phyloP scores from a whole-genome alignment of 768 basidiomycete genomes.

The Boletales sp. region DNA sequence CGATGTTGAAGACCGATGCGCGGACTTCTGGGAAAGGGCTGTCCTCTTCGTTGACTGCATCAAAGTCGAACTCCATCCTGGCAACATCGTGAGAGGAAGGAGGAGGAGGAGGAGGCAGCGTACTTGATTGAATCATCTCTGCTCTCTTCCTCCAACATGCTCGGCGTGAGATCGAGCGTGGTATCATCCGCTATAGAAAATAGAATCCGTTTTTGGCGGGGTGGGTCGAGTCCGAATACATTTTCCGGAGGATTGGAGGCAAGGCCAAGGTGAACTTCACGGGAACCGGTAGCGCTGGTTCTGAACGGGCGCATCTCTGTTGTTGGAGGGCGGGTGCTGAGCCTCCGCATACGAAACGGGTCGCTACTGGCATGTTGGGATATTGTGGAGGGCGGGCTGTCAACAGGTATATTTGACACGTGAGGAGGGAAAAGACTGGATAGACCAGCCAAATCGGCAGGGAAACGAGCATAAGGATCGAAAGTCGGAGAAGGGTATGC shows the following conservation, averaged over 20 bases:
- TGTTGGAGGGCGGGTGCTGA: conserved; percentile 30
- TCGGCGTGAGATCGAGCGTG: conserved; percentile 33
- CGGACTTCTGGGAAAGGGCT: conserved; percentile 96
- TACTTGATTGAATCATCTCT: conserved; percentile 55
- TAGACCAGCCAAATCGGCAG: conserved; percentile 34
- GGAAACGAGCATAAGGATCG: conserved; percentile 44
- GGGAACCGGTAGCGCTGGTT: conserved; percentile 35
- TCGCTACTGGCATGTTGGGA: conserved; percentile 38
- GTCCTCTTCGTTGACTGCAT: conserved; percentile 86
- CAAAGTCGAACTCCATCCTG: conserved; percentile 86
- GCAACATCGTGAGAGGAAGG: conserved; percentile 1
- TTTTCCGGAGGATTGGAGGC: conserved; percentile 30
- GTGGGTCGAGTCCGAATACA: conserved; percentile 22
- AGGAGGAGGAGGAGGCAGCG: conserved; percentile 18
- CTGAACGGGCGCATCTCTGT: conserved; percentile 32
- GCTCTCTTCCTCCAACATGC: conserved; percentile 40
- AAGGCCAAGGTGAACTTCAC: conserved; percentile 40
- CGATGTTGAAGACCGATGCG: conserved; percentile 94
- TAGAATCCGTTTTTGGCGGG: conserved; percentile 24
- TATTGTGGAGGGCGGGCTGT: conserved; percentile 47
- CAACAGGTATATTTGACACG: conserved; percentile 35
- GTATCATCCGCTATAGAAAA: conserved; percentile 34
- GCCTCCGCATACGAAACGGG: conserved; percentile 37
- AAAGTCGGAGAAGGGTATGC: conserved; percentile 50
- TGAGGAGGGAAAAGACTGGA: conserved; percentile 31